Conservation (phyloP, 2,329 filamentous ascomycete genomes). For the Stagonosporopsis tanaceti region DNA sequence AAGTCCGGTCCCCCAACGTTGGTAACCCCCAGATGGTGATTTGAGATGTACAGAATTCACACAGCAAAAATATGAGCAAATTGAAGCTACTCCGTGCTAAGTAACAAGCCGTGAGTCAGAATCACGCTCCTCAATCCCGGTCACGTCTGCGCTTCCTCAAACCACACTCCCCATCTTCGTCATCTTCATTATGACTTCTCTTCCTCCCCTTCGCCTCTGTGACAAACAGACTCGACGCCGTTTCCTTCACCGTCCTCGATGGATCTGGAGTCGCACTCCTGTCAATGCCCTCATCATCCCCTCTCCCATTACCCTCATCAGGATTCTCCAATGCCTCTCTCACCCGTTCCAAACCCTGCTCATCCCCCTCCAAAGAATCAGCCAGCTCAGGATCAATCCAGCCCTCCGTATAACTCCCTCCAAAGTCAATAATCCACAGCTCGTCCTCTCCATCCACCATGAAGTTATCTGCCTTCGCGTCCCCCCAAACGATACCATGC, state of each 20-base stretch:
- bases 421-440: slow-evolving; percentile 54
- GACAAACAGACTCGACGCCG: slow-evolving; percentile 17
- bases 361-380: slow-evolving; percentile 50
- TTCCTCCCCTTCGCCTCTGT: slow-evolving; percentile 8
- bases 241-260: slow-evolving; percentile 7
- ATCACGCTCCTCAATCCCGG: not conserved
- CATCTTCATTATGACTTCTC: not conserved
- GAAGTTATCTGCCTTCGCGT: slow-evolving; percentile 47
- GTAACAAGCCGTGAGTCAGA: not conserved
- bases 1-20: not conserved
- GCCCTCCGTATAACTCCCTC: slow-evolving; percentile 51
- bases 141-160: not conserved
- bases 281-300: not conserved
- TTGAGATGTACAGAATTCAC: too few species aligned
- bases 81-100: too few species aligned
- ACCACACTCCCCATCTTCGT: not conserved
- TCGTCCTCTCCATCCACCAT: slow-evolving; percentile 49
- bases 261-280: slow-evolving; percentile 5
- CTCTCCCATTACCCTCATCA: not conserved
- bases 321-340: slow-evolving; percentile 23
- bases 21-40: not conserved
- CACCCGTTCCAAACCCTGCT: slow-evolving; percentile 38
- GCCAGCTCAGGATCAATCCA: slow-evolving; percentile 52
- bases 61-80: not conserved
- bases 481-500: slow-evolving; percentile 37